Evolutionary conservation across 2,329 filamentous ascomycete genomes (phyloP).

Genomic region (Fusarium lateritium): DNA sequence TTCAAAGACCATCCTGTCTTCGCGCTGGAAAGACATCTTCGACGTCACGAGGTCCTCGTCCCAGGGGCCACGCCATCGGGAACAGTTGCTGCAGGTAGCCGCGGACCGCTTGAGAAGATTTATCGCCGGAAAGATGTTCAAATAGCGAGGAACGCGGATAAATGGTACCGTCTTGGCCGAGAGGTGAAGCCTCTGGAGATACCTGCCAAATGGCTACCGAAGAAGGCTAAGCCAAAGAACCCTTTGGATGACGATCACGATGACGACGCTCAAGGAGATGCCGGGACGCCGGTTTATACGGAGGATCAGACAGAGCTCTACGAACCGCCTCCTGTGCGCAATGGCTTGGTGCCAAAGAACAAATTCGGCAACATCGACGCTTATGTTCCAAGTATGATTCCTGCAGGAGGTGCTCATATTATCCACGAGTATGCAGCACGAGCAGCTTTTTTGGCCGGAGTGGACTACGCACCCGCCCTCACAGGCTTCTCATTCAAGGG

Average conservation of each 20-base stretch:
- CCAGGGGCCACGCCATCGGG: conserved; percentile 80
- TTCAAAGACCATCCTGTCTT: conserved; percentile 90
- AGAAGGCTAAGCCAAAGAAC: conserved; percentile 57
- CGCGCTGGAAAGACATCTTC: conserved; percentile 87
- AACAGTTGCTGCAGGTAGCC: conserved; percentile 79
- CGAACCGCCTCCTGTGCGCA: conserved; percentile 79
- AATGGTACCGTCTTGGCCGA: conserved; percentile 91
- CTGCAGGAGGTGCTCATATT: conserved; percentile 83
- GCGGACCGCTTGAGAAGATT: conserved; percentile 78
- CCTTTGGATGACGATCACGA: conserved; percentile 49
- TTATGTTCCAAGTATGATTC: conserved; percentile 93
- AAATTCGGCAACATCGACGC: conserved; percentile 94
- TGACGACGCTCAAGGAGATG: conserved; percentile 50
- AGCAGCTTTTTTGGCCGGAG: conserved; percentile 81
- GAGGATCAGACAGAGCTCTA: conserved; percentile 80
- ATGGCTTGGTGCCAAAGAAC: conserved; percentile 88
- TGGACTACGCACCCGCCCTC: conserved; percentile 92
- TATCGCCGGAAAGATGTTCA: conserved; percentile 88
- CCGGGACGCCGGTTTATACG: conserved; percentile 71
- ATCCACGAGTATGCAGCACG: conserved; percentile 70
- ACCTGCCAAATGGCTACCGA: conserved; percentile 81
- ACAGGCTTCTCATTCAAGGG: conserved; percentile 92
- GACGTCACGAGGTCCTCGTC: conserved; percentile 84
- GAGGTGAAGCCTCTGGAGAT: conserved; percentile 85
- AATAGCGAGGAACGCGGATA: conserved; percentile 82